Evolutionary conservation across 164 flowering plant genomes (phyloP).

Genomic region (Annona squamosa): DNA sequence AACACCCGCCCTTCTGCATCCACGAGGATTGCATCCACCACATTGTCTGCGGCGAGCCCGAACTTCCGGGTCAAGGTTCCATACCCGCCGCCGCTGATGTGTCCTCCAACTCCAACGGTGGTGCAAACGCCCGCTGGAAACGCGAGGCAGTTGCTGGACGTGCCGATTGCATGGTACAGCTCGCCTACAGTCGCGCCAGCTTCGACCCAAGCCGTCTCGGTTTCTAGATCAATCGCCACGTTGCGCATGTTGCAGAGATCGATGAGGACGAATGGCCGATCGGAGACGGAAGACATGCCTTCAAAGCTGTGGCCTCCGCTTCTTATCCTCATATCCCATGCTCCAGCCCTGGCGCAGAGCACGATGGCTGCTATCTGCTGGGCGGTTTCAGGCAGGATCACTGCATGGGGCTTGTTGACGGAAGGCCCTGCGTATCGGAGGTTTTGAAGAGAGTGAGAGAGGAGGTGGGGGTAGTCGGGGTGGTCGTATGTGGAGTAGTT

Average conservation of each 20-base stretch:
- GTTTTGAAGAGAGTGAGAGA: conserved; percentile 10
- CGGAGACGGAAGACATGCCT: conserved; percentile 15
- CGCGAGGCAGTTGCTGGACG: conserved; percentile 9
- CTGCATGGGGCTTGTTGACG: background rate
- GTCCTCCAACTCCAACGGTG: conserved; percentile 15
- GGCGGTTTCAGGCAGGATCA: conserved; percentile 6
- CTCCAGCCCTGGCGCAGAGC: conserved; percentile 1
- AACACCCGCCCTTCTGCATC: conserved; percentile 8
- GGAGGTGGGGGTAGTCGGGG: conserved; percentile 6
- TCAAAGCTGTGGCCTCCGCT: conserved; percentile 21
- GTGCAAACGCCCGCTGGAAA: conserved; percentile 16
- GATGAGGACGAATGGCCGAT: conserved; percentile 13
- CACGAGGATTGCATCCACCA: conserved; percentile 14
- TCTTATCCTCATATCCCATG: conserved; percentile 12
- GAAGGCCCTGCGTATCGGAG: conserved; percentile 5
- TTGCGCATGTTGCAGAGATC: conserved; percentile 14
- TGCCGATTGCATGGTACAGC: conserved; percentile 9
- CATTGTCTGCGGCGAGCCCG: conserved; percentile 17
- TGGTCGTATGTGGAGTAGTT: conserved; percentile 13
- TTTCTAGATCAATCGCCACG: conserved; percentile 4
- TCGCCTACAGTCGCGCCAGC: conserved; percentile 17
- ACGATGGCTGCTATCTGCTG: conserved; percentile 5
- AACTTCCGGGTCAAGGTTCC: conserved; percentile 14
- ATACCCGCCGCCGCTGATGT: conserved; percentile 17
- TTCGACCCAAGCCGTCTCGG: conserved; percentile 21